These are phyloP conservation scores for Malassezia vespertilionis DNA, from an alignment of 1,284 basidiomycete species.

Conservation along the genomic window DNA sequence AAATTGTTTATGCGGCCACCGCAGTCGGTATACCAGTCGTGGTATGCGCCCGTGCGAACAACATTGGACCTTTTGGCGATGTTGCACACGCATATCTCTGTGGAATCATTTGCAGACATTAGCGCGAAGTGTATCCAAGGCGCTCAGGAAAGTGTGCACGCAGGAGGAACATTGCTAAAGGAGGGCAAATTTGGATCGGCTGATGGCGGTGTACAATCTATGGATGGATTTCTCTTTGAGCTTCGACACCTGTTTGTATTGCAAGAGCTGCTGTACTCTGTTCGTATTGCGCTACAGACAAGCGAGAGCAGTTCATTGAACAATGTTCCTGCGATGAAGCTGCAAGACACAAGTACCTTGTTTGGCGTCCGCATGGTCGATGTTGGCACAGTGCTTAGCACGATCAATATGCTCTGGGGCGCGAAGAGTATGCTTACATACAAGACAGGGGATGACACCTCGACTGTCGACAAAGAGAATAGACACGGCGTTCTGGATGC, in stretches of 20 bases:
- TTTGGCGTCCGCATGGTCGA: not conserved
- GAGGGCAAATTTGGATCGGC: constrained; percentile 7
- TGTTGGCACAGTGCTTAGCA: not conserved
- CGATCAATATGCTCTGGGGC: constrained; percentile 3
- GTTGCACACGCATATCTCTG: constrained; percentile 1
- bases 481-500: not conserved
- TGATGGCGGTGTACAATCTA: constrained; percentile 1
- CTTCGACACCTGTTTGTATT: constrained; percentile 9
- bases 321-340: not conserved
- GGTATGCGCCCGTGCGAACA: constrained; percentile 14
- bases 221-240: constrained; percentile 10
- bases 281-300: not conserved
- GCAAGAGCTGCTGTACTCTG: not conserved
- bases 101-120: not conserved
- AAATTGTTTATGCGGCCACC: not conserved
- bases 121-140: not conserved
- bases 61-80: not conserved
- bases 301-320: too few species aligned
- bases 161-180: not conserved
- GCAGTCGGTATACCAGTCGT: not conserved
- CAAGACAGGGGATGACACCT: not conserved
- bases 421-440: not conserved
- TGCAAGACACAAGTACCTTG: too few species aligned
- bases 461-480: too few species aligned
- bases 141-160: not conserved